Evolutionary conservation across 345 rosid genomes (phyloP), one percentile per base, ranked within the genome.

Genomic region (Abelmoschus esculentus): DNA sequence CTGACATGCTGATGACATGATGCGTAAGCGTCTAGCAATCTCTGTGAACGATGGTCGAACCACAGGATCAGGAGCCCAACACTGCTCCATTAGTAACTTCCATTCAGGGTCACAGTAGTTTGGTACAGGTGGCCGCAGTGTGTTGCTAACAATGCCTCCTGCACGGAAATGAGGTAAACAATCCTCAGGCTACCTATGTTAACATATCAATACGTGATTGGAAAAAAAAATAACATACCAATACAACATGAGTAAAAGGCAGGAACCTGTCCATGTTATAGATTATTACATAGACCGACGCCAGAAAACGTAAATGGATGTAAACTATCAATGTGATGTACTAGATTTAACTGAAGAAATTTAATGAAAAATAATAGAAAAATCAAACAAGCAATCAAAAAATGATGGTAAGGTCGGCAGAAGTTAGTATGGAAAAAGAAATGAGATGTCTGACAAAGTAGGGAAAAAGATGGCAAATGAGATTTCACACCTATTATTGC

Each of bases 41-140:
- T 90, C 95, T 2, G 97, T 88, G 80, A 90, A 90, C 28, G 92
- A 80, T 32, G 95, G 97, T 34, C 97, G 87, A 64, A 67, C 84
- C 49, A 76, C 73, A n/a, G 97, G 97, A 74, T 88, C 88, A 26
- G 97, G 97, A 22, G 97, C 90, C 97, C 97, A 90, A 40, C 97
- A 90, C 75, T 85, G 90, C 73, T 90, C 97, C 92, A 90, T 90
- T 62, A 90, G 76, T 70, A 86, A 73, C 78, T 83, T 87, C 95
- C 97, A 90, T 11, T 90, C 97, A 1, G 79, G 78, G 74, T 90
- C 97, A 32, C 97, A 90, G 75, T 59, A 70, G 77, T 61, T 77
- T 70, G 97, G 93, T 66, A 90, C 87, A 9, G 73, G 78, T 54
- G 97, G 97, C 84, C 97, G 85, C 79, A 90, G 53, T 34, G 89